A percentile compares a stretch with the other conserved stretches of the same genome.
These are phyloP conservation scores for Solioccasus polychromus DNA, from an alignment of 768 basidiomycete genomes.

Conservation along the genomic window DNA sequence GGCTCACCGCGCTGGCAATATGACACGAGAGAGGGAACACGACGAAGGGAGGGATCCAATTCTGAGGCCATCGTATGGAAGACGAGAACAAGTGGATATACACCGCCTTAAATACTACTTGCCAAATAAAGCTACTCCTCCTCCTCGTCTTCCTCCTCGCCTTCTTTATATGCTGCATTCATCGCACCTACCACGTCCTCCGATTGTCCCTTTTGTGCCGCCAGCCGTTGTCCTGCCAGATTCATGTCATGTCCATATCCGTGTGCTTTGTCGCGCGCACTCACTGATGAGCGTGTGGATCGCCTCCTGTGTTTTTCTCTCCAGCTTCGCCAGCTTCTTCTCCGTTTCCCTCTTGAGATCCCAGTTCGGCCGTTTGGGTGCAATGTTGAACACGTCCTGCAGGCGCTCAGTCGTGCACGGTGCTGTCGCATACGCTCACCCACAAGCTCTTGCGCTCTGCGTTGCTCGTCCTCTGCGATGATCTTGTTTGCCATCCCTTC, in stretches of 20 bases:
- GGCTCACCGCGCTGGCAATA: slow-evolving; percentile 71
- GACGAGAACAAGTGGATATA: neutral
- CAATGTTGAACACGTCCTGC: slow-evolving; percentile 95
- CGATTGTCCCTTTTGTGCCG: slow-evolving; percentile 73
- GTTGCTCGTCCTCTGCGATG: slow-evolving; percentile 82
- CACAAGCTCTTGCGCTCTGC: slow-evolving; percentile 85
- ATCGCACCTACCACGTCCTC: slow-evolving; percentile 83
- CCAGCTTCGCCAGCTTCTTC: slow-evolving; percentile 84
- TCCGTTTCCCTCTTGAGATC: slow-evolving; percentile 93
- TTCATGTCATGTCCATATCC: slow-evolving; percentile 7
- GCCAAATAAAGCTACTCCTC: slow-evolving; percentile 21
- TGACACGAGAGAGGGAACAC: slow-evolving; percentile 61
- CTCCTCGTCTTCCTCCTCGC: slow-evolving; percentile 43
- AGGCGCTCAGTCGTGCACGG: slow-evolving; percentile 14
- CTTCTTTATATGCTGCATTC: slow-evolving; percentile 74
- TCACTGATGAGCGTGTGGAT: slow-evolving; percentile 90
- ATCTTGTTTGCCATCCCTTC: slow-evolving; percentile 82
- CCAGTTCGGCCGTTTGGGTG: slow-evolving; percentile 96
- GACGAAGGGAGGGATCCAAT: slow-evolving; percentile 33
- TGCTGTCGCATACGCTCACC: slow-evolving; percentile 25
- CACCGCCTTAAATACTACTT: slow-evolving; percentile 17
- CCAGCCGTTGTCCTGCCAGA: slow-evolving; percentile 69
- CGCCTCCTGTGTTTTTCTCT: slow-evolving; percentile 86
- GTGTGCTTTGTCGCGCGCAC: slow-evolving; percentile 29
- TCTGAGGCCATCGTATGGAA: slow-evolving; percentile 34